Conservation (phyloP, 2,329 filamentous ascomycete species). For the Orbilia quercus region DNA sequence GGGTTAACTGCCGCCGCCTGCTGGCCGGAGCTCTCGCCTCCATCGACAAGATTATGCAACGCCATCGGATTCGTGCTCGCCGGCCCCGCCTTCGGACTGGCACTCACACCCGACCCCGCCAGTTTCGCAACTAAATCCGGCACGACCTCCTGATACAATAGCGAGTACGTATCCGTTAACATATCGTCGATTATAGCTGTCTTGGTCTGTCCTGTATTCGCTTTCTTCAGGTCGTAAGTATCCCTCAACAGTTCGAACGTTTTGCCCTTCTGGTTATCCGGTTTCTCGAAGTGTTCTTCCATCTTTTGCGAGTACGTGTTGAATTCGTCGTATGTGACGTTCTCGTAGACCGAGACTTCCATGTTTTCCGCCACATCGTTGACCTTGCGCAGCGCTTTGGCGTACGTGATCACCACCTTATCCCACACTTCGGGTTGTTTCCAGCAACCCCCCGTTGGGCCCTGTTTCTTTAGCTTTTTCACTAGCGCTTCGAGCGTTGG, state of each 20-base stretch:
- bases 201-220: conserved; percentile 91
- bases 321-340: conserved; percentile 74
- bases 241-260: conserved; percentile 74
- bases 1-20: conserved; percentile 46
- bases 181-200: conserved; percentile 86
- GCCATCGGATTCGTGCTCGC: conserved; percentile 59
- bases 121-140: conserved; percentile 67
- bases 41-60: conserved; percentile 59
- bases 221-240: conserved; percentile 75
- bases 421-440: conserved; percentile 74
- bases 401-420: conserved; percentile 70
- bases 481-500: conserved; percentile 80
- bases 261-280: conserved; percentile 59
- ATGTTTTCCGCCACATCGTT: conserved; percentile 71
- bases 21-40: conserved; percentile 20
- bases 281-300: conserved; percentile 66
- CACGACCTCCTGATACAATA: conserved; percentile 76
- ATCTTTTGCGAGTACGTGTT: conserved; percentile 70
- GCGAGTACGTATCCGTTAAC: conserved; percentile 88
- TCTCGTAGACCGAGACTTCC: conserved; percentile 74
- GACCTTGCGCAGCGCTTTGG: conserved; percentile 70
- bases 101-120: conserved; percentile 64
- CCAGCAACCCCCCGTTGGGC: conserved; percentile 76
- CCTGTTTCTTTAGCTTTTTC: conserved; percentile 78
- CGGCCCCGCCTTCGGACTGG: conserved; percentile 58